Percentiles rank a stretch among this genome's conserved stretches.
Evolutionary conservation across 371 early-diverging fungal species (phyloP).

Genomic region (Syncephalastrum racemosum): DNA sequence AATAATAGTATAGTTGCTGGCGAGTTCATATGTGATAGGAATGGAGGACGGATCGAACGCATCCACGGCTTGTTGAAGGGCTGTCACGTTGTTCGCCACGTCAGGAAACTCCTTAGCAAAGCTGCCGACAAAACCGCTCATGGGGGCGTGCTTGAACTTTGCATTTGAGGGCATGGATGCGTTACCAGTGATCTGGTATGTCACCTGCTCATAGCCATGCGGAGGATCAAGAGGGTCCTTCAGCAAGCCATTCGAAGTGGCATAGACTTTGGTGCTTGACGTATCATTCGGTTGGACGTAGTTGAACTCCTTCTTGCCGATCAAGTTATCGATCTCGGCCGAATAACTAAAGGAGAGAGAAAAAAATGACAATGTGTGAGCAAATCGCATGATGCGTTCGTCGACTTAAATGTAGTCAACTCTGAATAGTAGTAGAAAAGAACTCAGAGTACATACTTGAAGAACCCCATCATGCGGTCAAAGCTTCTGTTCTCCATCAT

Average conservation of each 20-base stretch:
- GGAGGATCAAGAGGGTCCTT: constrained; percentile 28
- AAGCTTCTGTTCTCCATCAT: constrained; percentile 43
- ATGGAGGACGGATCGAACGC: constrained; percentile 22
- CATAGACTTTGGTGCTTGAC: constrained; percentile 20
- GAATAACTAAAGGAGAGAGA: not conserved
- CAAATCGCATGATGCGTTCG: too few relatives aligned
- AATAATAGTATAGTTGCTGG: constrained; percentile 26
- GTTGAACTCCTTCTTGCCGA: constrained; percentile 24
- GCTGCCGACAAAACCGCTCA: constrained; percentile 30
- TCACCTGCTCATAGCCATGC: constrained; percentile 18
- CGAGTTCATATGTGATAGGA: constrained; percentile 31
- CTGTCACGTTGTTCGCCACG: constrained; percentile 14
- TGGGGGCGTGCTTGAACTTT: constrained; percentile 13
- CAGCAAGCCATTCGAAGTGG: constrained; percentile 19
- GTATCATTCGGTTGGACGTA: constrained; percentile 16
- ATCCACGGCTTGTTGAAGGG: constrained; percentile 28
- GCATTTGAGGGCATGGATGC: constrained; percentile 10
- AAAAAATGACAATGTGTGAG: too few relatives aligned
- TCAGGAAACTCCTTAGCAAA: constrained; percentile 14
- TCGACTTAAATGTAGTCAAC: too few relatives aligned
- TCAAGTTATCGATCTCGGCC: constrained; percentile 23
- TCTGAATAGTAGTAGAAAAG: too few relatives aligned
- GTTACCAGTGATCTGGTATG: constrained; percentile 24
- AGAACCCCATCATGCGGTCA: constrained; percentile 34
- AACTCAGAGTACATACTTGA: constrained; percentile 13